Evolutionary conservation across 2,329 filamentous ascomycete genomes (phyloP).

Genomic region (Pseudogymnoascus sp.): DNA sequence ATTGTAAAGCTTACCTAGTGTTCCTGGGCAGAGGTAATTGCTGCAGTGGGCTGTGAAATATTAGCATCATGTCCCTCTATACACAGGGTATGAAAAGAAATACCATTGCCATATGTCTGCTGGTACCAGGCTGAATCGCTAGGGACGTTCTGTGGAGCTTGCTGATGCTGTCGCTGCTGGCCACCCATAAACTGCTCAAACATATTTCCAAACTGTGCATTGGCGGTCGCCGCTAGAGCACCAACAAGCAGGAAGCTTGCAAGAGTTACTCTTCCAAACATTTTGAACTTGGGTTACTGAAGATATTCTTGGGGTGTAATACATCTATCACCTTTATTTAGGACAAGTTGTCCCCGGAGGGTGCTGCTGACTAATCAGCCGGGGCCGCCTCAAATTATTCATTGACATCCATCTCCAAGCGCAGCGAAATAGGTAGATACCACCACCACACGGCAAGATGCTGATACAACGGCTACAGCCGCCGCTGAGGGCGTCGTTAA

Average conservation of each 20-base stretch:
- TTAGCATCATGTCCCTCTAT: background rate
- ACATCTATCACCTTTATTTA: slow-evolving; percentile 1
- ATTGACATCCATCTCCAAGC: slow-evolving; percentile 6
- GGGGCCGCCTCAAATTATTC: slow-evolving; percentile 11
- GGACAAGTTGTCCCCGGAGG: slow-evolving; percentile 2
- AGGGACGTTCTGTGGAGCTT: slow-evolving; percentile 67
- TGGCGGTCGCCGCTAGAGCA: slow-evolving; percentile 45
- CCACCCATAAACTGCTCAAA: slow-evolving; percentile 87
- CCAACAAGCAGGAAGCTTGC: slow-evolving; percentile 42
- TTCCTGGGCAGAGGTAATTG: slow-evolving; percentile 91
- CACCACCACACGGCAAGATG: slow-evolving; percentile 29
- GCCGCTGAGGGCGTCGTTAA: slow-evolving; percentile 35
- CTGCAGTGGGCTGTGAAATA: slow-evolving; percentile 64
- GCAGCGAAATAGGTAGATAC: slow-evolving; percentile 14
- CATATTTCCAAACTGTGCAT: slow-evolving; percentile 80
- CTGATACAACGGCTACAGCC: slow-evolving; percentile 38
- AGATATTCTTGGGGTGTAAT: background rate
- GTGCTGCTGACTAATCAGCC: background rate
- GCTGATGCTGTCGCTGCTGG: slow-evolving; percentile 53
- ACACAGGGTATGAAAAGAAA: background rate
- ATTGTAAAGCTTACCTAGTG: slow-evolving; percentile 44
- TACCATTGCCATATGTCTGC: slow-evolving; percentile 60
- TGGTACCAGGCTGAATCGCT: slow-evolving; percentile 80
- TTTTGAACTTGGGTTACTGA: background rate
- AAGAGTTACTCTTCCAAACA: slow-evolving; percentile 24